These are phyloP conservation scores for Boletus huronensis DNA, from an alignment of 768 basidiomycete species.

Conservation along the genomic window DNA sequence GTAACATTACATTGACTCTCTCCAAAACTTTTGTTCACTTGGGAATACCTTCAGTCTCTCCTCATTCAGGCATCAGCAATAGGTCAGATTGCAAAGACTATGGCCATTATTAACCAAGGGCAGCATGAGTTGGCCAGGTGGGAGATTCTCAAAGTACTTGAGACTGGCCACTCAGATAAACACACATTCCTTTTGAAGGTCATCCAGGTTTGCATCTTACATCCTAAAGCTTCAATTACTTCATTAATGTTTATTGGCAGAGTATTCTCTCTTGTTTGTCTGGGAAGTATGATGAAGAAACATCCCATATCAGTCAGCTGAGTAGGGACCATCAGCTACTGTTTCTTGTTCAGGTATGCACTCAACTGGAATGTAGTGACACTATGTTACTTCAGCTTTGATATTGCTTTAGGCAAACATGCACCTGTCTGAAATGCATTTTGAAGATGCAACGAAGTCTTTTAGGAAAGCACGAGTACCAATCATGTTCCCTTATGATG, in stretches of 20 bases:
- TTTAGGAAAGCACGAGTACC: constrained; percentile 6
- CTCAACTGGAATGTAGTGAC: not conserved
- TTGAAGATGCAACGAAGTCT: constrained; percentile 9
- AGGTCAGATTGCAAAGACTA: constrained; percentile 12
- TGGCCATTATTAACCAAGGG: constrained; percentile 5
- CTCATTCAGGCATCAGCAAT: constrained; percentile 9
- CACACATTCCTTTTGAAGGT: constrained; percentile 4
- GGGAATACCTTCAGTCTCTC: constrained; percentile 7
- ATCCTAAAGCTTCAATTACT: not conserved
- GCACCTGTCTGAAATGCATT: constrained; percentile 1
- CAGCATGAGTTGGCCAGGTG: not conserved
- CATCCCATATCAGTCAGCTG: not conserved
- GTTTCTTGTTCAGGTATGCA: constrained; percentile 13
- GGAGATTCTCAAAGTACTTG: constrained; percentile 1
- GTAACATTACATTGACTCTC: not conserved
- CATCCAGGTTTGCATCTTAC: constrained; percentile 7
- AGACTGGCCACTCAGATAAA: not conserved
- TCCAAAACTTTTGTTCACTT: not conserved
- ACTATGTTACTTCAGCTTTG: not conserved
- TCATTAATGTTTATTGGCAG: not conserved
- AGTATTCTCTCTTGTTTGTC: constrained; percentile 12
- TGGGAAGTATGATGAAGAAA: constrained; percentile 4
- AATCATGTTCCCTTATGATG: constrained; percentile 12
- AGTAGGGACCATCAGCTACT: not conserved
- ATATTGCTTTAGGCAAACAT: constrained; percentile 12